Evolutionary conservation across 2,329 filamentous ascomycete genomes (phyloP), one percentile per base, ranked within the genome.

Genomic region (Epichloe scottii): DNA sequence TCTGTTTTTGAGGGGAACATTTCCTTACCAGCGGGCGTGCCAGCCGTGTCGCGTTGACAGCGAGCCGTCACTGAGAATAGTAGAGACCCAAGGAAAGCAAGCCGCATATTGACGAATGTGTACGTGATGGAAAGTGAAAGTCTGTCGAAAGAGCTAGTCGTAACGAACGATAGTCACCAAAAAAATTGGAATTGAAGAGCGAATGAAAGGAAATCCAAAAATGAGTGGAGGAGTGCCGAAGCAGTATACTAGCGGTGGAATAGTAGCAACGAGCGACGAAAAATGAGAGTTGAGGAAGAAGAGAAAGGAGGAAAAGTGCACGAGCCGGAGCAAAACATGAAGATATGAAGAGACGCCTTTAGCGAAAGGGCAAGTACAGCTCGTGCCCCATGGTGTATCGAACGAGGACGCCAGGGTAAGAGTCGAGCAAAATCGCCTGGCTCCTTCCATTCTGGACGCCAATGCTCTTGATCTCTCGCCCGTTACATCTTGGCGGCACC

Each of bases 81-180:
- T 34, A 58, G 33, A 35, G 49, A 37, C 30, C 50, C 47, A 35
- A 54, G 17, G 14, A 54, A 46, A 37, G 19, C 40, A 33, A 52
- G 34, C 50, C 56, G 60, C 63, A 66, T 66, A 51, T 46, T 54
- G 48, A 19, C 40, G 40, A 50, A 19, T 44, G 46, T 33, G 21
- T 47, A 40, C 41, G 46, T 46, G 38, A 52, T 44, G 41, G 50
- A 56, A 51, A 55, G 55, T 46, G 40, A 54, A 53, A 48, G 50
- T 46, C 46, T 54, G 53, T 53, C 45, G 46, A 58, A 58, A 60
- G 57, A 56, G 59, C 51, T 57, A 55, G 58, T 58, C 56, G 57
- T 57, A 52, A 54, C 60, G 62, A 64, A 64, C 59, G 62, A 63
- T 63, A 56, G 59, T 58, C 57, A 60, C 62, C 62, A 62, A 64